Evolutionary conservation across 73 alveolate species (phyloP), one percentile per base, ranked within the genome.

Genomic region (Paraurostyla sp.): DNA sequence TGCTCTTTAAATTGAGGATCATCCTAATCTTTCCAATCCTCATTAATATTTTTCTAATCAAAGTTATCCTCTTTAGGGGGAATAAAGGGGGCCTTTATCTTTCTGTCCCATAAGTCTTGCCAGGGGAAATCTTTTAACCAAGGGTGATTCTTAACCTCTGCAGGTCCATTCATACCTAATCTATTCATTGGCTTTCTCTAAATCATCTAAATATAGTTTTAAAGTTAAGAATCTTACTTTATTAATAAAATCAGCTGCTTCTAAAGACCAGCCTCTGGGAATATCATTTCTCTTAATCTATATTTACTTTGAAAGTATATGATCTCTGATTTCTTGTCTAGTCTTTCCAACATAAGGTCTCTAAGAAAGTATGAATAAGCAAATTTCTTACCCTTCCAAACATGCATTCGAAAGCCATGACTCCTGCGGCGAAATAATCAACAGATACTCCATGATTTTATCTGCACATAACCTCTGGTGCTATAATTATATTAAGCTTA

Each of bases 261-360:
- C 98, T 27, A 95, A 46, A 13, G 97, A 87, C 98, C 99, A 98
- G 46, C 98, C 99, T 82, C 92, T 92, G 11, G 99, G 99, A 23
- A 97, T 75, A 83, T 97, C 99, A 23, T 95, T 92, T 75, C 90
- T 84, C 81, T 94, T 97, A 27, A 98, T 94, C 46, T 93, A 69
- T 11, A 97, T 97, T 83, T 98, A 96, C 69, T 91, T 96, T 18
- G 99, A 97, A 20, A 98, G 88, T 23, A 98, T 98, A 82, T 97
- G 93, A 86, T 98, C 99, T 92, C 99, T 96, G 42, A 98, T 98
- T 65, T 98, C 99, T 80, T 96, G 92, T 85, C 99, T 89, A 15
- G 97, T 62, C 83, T 95, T 97, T 25, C 99, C 99, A 18, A 91
- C 85, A 83, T 98, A 98, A 46, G 99, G 99, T 71, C 99, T 85